Base-by-base conservation (phyloP, 192 early-diverging fungal genomes). In the Podila clonocystis region DNA sequence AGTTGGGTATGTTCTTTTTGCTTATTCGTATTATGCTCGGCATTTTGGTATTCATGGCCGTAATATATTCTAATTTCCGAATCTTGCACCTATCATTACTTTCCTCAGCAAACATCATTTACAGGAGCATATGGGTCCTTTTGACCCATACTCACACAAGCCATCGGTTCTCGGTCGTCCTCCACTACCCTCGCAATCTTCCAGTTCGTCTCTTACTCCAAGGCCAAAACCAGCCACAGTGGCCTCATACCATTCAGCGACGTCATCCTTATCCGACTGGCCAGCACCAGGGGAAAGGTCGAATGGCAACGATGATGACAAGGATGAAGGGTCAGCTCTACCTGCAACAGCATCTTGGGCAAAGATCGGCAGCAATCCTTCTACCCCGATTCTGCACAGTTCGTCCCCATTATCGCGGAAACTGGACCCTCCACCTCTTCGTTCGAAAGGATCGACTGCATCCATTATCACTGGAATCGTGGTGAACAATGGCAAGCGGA, bases 261-360 rank as follows among this genome's bases (percentile, higher is more conserved):
- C 70, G 2, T 76, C 82, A 0, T 70, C 69, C 9, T 34, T 72
- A 15, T 73, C 70, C 5, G 74, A 76, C 26, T 77, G 74, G 72
- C 67, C 82, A 31, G 74, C 82, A 3, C 75, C 70, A 49, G 70
- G 73, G 20, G 73, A 67, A 19, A 63, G 66, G 29, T 63, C 64
- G 60, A 50, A 61, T 19, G 12, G 5, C 19, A 67, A 33, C 38
- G 72, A 82, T 50, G 74, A 73, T 19, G 74, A 86, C 30, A 82
- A 82, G 41, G 71, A 77, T 30, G 82, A 65, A 74, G 83, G 68
- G 9, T 89, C 89, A 13, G 86, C 86, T 17, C 75, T 90, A 30
- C 89, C 89, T 48, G 85, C 86, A 12, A 90, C 89, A 13, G 89
- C 87, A 9, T 90, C 89, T 12, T 90, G 89, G 89, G 89, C 85